Evolutionary conservation across 108 stramenopile genomes (phyloP).

Genomic region (Aurantiochytrium sp.): DNA sequence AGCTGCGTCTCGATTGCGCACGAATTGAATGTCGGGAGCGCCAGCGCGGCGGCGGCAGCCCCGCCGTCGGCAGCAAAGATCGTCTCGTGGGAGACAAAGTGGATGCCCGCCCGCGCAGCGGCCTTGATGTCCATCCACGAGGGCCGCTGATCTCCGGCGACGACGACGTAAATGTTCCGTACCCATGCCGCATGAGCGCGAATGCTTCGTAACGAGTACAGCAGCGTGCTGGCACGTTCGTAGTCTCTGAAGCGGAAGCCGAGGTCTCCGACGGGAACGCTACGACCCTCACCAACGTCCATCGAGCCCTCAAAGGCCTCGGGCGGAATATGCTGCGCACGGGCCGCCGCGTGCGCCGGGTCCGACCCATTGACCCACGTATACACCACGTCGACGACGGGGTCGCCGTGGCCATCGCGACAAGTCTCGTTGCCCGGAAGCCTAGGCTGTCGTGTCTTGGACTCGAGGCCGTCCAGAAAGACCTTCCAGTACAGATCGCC

Average conservation of each 20-base stretch:
- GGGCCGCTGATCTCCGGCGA: not conserved
- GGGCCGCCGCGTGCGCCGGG: not conserved
- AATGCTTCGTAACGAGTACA: not conserved
- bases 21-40: not conserved
- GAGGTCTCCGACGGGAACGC: not conserved
- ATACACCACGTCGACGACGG: not conserved
- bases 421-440: not conserved
- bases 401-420: not conserved
- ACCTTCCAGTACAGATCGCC: not conserved
- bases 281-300: not conserved
- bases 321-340: not conserved
- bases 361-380: conserved; percentile 29
- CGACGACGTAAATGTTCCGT: not conserved
- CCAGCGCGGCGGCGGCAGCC: not conserved
- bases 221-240: not conserved
- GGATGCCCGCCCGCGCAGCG: not conserved
- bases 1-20: conserved; percentile 11
- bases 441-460: not conserved
- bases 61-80: not conserved
- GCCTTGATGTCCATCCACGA: not conserved
- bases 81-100: conserved; percentile 12
- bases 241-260: not conserved
- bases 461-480: not conserved
- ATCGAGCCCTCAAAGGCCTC: not conserved
- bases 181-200: not conserved